Evolutionary conservation across 148 eudicot genomes (phyloP).

Genomic region (Rhododendron ovatum): DNA sequence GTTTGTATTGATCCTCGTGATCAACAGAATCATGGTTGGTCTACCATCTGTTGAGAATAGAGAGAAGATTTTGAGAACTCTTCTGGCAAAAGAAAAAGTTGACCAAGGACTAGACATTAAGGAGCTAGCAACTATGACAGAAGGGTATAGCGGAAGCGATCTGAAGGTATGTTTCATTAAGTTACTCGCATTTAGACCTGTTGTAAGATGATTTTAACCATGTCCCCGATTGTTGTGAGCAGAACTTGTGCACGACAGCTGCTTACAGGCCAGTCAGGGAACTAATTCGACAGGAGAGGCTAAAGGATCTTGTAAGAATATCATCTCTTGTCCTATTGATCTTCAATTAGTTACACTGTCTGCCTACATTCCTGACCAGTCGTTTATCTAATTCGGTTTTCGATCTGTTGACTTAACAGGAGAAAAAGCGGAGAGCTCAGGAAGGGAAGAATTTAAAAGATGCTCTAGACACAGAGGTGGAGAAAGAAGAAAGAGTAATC

Average conservation of each 20-base stretch:
- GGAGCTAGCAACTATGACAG: conserved; percentile 82
- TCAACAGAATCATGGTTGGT: conserved; percentile 74
- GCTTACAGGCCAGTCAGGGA: conserved; percentile 95
- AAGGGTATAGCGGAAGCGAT: conserved; percentile 87
- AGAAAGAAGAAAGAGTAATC: conserved; percentile 46
- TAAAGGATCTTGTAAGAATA: conserved; percentile 61
- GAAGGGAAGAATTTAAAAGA: conserved; percentile 24
- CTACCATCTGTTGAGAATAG: conserved; percentile 74
- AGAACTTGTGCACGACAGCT: conserved; percentile 96
- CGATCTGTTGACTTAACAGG: conserved; percentile 27
- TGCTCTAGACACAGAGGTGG: conserved; percentile 19
- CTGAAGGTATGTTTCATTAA: conserved; percentile 45
- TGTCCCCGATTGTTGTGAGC: conserved; percentile 9
- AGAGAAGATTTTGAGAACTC: conserved; percentile 80
- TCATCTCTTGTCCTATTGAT: background rate
- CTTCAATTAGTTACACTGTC: background rate
- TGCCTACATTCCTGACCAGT: background rate
- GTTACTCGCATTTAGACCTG: background rate
- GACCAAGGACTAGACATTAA: conserved; percentile 47
- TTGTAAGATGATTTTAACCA: conserved; percentile 9
- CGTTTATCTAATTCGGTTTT: background rate
- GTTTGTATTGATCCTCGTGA: background rate
- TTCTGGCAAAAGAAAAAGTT: conserved; percentile 78
- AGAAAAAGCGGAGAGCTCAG: conserved; percentile 36
- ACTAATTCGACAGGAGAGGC: conserved; percentile 75